Evolutionary conservation across 1,139 yeast genomes (phyloP), one percentile per base, ranked within the genome.

Genomic region (Zygosaccharomyces sapae): DNA sequence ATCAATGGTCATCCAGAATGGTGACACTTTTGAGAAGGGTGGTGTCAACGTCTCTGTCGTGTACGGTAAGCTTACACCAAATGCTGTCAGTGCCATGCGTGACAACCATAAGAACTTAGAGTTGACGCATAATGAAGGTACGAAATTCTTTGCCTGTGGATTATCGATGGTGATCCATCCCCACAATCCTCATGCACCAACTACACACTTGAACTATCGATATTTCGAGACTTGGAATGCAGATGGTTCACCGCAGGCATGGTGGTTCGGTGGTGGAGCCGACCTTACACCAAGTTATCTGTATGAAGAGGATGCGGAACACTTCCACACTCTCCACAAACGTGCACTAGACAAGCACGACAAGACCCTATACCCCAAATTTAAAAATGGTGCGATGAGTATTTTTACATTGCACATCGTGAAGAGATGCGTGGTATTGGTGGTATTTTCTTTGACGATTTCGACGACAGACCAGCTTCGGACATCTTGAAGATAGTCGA

Each of bases 211-310:
- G 65, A 92, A 92, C 71, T 92, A 92, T 69, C 78, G 98, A 49
- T 92, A 92, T 69, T 92, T 92, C 64, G 98, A 92, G 69, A 89
- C 96, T 42, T 79, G 80, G 69, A 84, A 90, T 67, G 80, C 83
- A 1, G 89, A 90, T 55, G 92, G 88, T 7, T 75, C 87, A 49
- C 82, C 88, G 38, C 88, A 83, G 67, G 80, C 96, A 27, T 92
- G 97, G 97, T 92, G 98, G 98, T 92, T 92, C 71, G 98, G 98
- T 47, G 98, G 98, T 51, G 98, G 98, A 51, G 86, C 96, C 19
- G 98, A 92, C 69, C 75, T 92, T 69, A 92, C 98, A 6, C 98
- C 98, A 10, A 75, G 85, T 45, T 90, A 90, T 68, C 71, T 90
- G 59, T 87, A 89, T 65, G 94, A 83, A 55, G 97, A 89, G 58